phyloP scores from a whole-genome alignment of 2,329 filamentous ascomycete species.

The Diaporthe caulivora region DNA sequence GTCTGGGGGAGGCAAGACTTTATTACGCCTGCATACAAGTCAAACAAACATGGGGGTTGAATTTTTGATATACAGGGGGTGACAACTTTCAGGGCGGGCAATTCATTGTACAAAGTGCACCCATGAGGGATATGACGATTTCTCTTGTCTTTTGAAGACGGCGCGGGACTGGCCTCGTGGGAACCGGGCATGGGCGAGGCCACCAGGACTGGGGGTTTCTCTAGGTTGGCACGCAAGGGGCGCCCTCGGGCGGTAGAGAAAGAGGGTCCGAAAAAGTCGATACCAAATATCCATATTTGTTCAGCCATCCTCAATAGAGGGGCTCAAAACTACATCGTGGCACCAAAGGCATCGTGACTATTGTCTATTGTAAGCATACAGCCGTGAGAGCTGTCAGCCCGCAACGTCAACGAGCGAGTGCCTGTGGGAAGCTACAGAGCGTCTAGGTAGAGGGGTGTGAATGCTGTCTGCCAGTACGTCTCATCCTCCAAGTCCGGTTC shows the following conservation, averaged over 20 bases:
- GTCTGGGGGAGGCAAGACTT: conserved; percentile 34
- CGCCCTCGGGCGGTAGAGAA: conserved; percentile 11
- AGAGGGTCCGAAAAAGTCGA: conserved; percentile 28
- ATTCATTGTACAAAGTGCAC: conserved; percentile 19
- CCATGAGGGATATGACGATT: conserved; percentile 18
- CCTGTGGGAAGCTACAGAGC: neutral
- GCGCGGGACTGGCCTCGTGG: conserved; percentile 26
- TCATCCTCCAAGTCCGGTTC: neutral
- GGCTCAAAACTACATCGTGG: conserved; percentile 14
- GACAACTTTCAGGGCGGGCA: neutral
- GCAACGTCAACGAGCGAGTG: neutral
- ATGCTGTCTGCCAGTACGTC: neutral
- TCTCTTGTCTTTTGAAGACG: conserved; percentile 19
- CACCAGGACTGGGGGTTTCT: neutral
- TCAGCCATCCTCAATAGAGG: conserved; percentile 16
- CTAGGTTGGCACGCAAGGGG: conserved; percentile 15
- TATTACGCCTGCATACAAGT: conserved; percentile 35
- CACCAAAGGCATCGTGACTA: neutral
- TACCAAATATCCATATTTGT: conserved; percentile 30
- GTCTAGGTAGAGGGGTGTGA: neutral
- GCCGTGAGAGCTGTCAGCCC: neutral
- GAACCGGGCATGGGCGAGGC: neutral
- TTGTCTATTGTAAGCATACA: neutral
- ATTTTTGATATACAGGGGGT: neutral
- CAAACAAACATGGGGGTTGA: conserved; percentile 1